Base-by-base conservation (phyloP, 768 basidiomycete genomes). In the Naganishia antarctica region DNA sequence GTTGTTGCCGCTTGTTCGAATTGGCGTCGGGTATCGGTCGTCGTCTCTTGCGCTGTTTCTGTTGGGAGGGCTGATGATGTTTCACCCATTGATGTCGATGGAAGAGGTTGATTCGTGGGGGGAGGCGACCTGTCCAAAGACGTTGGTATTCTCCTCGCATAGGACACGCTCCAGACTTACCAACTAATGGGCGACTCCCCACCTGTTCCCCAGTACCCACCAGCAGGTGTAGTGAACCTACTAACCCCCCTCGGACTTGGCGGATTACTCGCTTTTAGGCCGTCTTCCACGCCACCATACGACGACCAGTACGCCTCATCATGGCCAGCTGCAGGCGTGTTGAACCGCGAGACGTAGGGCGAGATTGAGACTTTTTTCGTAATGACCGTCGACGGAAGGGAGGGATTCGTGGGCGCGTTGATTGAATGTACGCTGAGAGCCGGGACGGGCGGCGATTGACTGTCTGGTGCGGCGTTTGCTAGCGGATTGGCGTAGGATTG, bases 161-260 rank as follows among this genome's bases (percentile, higher is more conserved):
- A 25, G 12, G 31, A 21, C 53, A 2, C 37, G 18, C 23, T 28
- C 47, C 5, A 25, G 53, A 62, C 60, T 61, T 25, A 61, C 66
- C 66, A 67, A 15, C 50, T 46, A 15, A 67, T 46, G 6, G 66
- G 66, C 21, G 66, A 58, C 29, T 67, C 66, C 13, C 66, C 66
- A 13, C 66, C 66, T 1, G 66, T 63, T 6, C 66, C 66, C 60
- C 61, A 67, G 28, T 67, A 67, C 32, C 37, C 66, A n/a, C 61
- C 61, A 4, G 15, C 57, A 13, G 29, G 29, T 7, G 41, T 34
- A 26, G 21, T 13, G 16, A 49, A 50, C 47, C 44, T 40, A 28
- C 58, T 60, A 1, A 61, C 43, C 1, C 59, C 47, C 23, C 34
- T 48, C 23, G 60, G 60, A 21, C 50, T 63, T 6, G 66, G 66